phyloP scores from a whole-genome alignment of 495 filamentous ascomycete genomes.

The Aspergillus wentii region DNA sequence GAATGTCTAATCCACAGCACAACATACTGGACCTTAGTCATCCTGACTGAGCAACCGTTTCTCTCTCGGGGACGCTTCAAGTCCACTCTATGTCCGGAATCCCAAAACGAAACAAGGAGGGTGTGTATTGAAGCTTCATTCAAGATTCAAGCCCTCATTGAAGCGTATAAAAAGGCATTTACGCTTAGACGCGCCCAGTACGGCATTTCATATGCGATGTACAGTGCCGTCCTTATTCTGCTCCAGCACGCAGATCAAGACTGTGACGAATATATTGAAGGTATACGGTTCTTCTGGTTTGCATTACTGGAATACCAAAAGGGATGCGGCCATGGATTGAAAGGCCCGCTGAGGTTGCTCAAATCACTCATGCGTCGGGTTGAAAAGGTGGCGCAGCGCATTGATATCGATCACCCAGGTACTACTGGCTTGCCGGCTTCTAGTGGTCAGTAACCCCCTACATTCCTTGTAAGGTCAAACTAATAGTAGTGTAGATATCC shows the following conservation, averaged over 20 bases:
- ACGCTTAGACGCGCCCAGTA: slow-evolving; percentile 14
- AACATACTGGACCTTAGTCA: slow-evolving; percentile 11
- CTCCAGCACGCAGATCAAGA: slow-evolving; percentile 6
- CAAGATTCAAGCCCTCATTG: slow-evolving; percentile 7
- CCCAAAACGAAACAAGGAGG: not conserved
- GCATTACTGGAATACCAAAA: slow-evolving; percentile 7
- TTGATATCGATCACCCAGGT: not conserved
- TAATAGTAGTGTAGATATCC: not conserved
- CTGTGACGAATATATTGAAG: slow-evolving; percentile 1
- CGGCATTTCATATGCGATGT: slow-evolving; percentile 13
- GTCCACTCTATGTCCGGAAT: slow-evolving; percentile 1
- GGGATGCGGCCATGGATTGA: slow-evolving; percentile 7
- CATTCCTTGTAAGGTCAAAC: not conserved
- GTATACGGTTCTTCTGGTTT: slow-evolving; percentile 14
- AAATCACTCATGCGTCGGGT: not conserved
- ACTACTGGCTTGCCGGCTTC: not conserved
- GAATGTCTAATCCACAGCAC: slow-evolving; percentile 8
- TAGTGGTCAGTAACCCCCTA: not conserved
- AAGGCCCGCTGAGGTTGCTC: slow-evolving; percentile 1
- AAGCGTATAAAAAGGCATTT: slow-evolving; percentile 11
- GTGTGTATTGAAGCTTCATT: slow-evolving; percentile 6
- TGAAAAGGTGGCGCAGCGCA: not conserved
- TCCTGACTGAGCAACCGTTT: slow-evolving; percentile 15
- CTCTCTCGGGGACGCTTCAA: slow-evolving; percentile 10
- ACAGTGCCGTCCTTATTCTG: slow-evolving; percentile 10